Evolutionary conservation across 75 land plant species (phyloP).

Genomic region (Adiantum capillusveneris): DNA sequence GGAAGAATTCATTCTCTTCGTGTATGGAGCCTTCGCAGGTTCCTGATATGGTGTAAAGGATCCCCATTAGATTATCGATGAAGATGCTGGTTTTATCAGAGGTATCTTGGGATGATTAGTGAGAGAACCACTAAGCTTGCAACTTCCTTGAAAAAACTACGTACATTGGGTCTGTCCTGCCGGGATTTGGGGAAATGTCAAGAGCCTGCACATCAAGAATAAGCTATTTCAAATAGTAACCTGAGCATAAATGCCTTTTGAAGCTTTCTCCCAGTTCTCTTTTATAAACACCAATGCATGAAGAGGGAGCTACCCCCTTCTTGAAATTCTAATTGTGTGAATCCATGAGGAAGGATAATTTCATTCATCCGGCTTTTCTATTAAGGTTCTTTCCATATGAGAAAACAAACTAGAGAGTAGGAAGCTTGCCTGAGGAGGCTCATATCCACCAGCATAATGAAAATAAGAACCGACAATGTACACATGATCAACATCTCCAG

Average conservation of each 20-base stretch:
- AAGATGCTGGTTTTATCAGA: too few relatives aligned
- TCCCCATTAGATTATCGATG: too few relatives aligned
- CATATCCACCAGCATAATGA: constrained; percentile 89
- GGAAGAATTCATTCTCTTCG: too few relatives aligned
- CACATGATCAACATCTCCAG: constrained; percentile 85
- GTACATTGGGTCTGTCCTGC: constrained; percentile 93
- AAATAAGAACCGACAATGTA: constrained; percentile 92
- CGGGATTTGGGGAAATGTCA: constrained; percentile 96
- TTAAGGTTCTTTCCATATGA: not conserved
- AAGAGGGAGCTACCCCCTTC: not conserved
- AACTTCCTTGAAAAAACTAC: constrained; percentile 76
- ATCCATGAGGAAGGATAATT: too few relatives aligned
- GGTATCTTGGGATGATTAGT: too few relatives aligned
- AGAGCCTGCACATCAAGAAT: constrained; percentile 51
- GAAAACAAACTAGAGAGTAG: not conserved
- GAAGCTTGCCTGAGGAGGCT: constrained; percentile 65
- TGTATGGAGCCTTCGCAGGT: too few relatives aligned
- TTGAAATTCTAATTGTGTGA: too few relatives aligned
- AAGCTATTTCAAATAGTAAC: too few relatives aligned
- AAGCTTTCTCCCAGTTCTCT: not conserved
- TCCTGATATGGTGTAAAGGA: too few relatives aligned
- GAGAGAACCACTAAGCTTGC: constrained; percentile 22
- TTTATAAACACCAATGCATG: not conserved
- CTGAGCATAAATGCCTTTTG: not conserved
- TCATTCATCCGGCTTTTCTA: too few relatives aligned